Percentiles rank a stretch among this genome's conserved stretches.
Conservation (phyloP, 1,284 basidiomycete species). For the Tranzscheliella williamsii region DNA sequence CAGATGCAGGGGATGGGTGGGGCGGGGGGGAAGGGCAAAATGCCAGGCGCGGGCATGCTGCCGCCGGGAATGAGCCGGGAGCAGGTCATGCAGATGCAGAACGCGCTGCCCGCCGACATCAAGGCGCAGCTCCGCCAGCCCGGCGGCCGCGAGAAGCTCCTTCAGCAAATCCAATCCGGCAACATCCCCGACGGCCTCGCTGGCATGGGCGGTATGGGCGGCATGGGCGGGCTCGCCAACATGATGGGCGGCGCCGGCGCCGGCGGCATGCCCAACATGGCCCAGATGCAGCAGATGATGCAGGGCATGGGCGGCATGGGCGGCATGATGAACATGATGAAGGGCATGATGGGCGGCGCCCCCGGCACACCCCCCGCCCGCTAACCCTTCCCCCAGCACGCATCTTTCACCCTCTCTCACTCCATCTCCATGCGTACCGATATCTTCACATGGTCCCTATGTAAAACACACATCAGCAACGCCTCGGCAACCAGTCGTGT, state of each 20-base stretch:
- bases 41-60: slow-evolving; percentile 44
- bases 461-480: too few species aligned
- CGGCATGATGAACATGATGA: slow-evolving; percentile 69
- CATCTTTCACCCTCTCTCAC: too few species aligned
- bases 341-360: slow-evolving; percentile 79
- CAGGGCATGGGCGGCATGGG: slow-evolving; percentile 59
- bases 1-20: slow-evolving; percentile 48
- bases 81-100: slow-evolving; percentile 58
- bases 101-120: slow-evolving; percentile 56
- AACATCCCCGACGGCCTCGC: slow-evolving; percentile 37
- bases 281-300: slow-evolving; percentile 61
- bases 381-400: too few species aligned
- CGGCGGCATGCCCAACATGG: slow-evolving; percentile 50
- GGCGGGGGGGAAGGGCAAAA: slow-evolving; percentile 35
- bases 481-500: too few species aligned
- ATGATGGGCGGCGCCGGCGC: slow-evolving; percentile 29
- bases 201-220: slow-evolving; percentile 36
- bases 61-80: slow-evolving; percentile 57
- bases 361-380: too few species aligned
- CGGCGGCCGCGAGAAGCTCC: slow-evolving; percentile 53
- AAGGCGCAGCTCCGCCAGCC: slow-evolving; percentile 59
- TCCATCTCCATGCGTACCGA: too few species aligned
- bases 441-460: too few species aligned
- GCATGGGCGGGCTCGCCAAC: slow-evolving; percentile 16
- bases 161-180: slow-evolving; percentile 49